phyloP scores from a whole-genome alignment of 1,284 basidiomycete genomes.

The Xerocomus nothofagi region DNA sequence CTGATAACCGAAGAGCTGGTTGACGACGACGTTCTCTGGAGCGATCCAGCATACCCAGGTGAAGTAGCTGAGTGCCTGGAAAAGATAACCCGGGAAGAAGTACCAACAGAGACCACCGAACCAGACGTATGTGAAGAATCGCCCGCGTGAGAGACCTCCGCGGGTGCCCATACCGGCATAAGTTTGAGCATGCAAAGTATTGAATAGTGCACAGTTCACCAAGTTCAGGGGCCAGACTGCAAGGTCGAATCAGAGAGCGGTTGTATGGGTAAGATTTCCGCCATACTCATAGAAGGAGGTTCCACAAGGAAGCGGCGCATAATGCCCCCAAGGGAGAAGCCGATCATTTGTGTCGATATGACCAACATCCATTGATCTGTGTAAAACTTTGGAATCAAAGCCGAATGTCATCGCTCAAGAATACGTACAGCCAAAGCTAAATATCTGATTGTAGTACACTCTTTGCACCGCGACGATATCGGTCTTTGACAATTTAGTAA shows the following conservation, averaged over 20 bases:
- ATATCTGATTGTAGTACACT: constrained; percentile 65
- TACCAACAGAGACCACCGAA: constrained; percentile 66
- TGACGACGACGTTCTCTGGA: constrained; percentile 67
- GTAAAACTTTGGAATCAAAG: constrained; percentile 44
- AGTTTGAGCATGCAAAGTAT: constrained; percentile 64
- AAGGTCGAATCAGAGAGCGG: constrained; percentile 7
- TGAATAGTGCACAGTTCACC: constrained; percentile 82
- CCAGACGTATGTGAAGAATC: constrained; percentile 75
- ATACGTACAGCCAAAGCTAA: constrained; percentile 57
- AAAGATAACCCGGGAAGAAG: constrained; percentile 72
- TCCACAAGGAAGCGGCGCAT: constrained; percentile 77
- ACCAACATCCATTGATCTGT: constrained; percentile 76
- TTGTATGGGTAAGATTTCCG: constrained; percentile 11
- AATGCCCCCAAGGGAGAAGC: constrained; percentile 86
- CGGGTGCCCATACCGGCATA: constrained; percentile 63
- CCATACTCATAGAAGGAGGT: constrained; percentile 83
- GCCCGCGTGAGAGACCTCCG: constrained; percentile 69
- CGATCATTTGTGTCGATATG: constrained; percentile 84
- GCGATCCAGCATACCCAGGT: constrained; percentile 79
- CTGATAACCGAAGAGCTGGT: constrained; percentile 79
- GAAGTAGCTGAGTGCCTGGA: constrained; percentile 62
- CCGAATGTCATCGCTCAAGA: too few species aligned
- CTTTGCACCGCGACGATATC: constrained; percentile 74
- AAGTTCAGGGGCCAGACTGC: constrained; percentile 85
- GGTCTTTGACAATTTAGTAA: constrained; percentile 17